Conservation (phyloP, 768 basidiomycete genomes). For the Lactifluus subvellereus region DNA sequence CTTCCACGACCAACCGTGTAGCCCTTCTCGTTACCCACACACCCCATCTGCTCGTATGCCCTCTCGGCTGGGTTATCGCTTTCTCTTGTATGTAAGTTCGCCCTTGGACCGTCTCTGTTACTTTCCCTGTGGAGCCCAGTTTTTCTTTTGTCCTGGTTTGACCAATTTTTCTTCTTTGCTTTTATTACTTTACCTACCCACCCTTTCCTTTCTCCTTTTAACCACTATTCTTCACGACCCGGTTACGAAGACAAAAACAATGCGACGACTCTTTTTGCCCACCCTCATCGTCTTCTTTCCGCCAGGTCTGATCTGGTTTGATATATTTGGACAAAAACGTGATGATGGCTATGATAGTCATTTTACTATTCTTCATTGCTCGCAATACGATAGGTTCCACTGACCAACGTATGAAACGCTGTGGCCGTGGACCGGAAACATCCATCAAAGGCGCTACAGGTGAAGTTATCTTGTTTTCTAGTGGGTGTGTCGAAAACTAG, state of each 20-base stretch:
- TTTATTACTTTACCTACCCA: slow-evolving; percentile 1
- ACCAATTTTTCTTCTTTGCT: neutral
- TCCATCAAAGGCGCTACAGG: too few species aligned
- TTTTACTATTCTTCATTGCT: neutral
- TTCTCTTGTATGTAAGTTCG: slow-evolving; percentile 1
- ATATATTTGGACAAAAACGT: neutral
- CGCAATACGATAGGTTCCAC: neutral
- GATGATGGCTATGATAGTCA: neutral
- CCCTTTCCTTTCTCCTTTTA: neutral
- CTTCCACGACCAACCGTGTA: slow-evolving; percentile 11
- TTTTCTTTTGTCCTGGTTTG: neutral
- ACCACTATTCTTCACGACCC: slow-evolving; percentile 14
- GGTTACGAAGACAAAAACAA: slow-evolving; percentile 20
- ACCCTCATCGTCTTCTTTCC: neutral
- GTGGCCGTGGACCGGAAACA: too few species aligned
- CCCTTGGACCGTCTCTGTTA: neutral
- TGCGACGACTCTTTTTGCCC: slow-evolving; percentile 13
- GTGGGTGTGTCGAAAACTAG: too few species aligned
- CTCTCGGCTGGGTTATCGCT: neutral
- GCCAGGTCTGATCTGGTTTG: neutral
- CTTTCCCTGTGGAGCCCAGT: neutral
- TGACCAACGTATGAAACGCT: too few species aligned
- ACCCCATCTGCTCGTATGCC: neutral
- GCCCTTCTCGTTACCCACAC: neutral
- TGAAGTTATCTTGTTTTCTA: too few species aligned